Conservation (phyloP, 2,329 filamentous ascomycete species). For the Tolypocladium amazonense region DNA sequence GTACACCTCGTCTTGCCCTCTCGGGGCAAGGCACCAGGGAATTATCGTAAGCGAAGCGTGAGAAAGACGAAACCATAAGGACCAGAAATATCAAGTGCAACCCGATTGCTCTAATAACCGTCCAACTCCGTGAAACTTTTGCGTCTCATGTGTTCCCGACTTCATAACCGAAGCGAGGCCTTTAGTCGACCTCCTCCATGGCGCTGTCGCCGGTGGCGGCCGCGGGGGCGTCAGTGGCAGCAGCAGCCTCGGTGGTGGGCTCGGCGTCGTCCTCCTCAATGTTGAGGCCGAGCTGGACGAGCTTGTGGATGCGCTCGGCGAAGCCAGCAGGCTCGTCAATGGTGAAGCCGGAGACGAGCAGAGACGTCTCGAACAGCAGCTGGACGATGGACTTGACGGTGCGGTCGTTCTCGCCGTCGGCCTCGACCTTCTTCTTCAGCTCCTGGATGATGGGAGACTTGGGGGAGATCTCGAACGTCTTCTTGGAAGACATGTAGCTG, state of each 20-base stretch:
- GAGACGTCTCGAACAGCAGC: conserved; percentile 96
- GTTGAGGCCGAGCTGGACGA: conserved; percentile 94
- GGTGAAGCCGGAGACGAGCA: conserved; percentile 97
- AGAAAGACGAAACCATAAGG: conserved; percentile 12
- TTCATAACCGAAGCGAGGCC: conserved; percentile 9
- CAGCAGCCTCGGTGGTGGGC: conserved; percentile 42
- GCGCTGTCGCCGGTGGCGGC: conserved; percentile 71
- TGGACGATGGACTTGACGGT: conserved; percentile 99
- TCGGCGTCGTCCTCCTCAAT: conserved; percentile 83
- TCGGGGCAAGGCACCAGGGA: conserved; percentile 13
- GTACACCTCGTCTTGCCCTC: conserved; percentile 21
- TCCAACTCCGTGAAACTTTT: conserved; percentile 34
- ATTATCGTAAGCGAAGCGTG: conserved; percentile 23
- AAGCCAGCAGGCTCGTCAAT: conserved; percentile 98
- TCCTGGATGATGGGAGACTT: conserved; percentile 97
- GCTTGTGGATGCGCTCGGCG: conserved; percentile 99
- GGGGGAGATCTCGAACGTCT: conserved; percentile 99
- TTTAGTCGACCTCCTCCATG: conserved; percentile 99
- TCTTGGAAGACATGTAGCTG: conserved; percentile 99
- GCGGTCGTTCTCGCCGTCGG: conserved; percentile 95
- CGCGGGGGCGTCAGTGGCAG: conserved; percentile 46
- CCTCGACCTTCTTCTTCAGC: conserved; percentile 98
- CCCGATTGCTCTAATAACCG: conserved; percentile 22
- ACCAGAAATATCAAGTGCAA: conserved; percentile 21
- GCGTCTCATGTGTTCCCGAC: conserved; percentile 22